Conservation (phyloP, 441 rosid genomes). For the Corymbia citriodora region DNA sequence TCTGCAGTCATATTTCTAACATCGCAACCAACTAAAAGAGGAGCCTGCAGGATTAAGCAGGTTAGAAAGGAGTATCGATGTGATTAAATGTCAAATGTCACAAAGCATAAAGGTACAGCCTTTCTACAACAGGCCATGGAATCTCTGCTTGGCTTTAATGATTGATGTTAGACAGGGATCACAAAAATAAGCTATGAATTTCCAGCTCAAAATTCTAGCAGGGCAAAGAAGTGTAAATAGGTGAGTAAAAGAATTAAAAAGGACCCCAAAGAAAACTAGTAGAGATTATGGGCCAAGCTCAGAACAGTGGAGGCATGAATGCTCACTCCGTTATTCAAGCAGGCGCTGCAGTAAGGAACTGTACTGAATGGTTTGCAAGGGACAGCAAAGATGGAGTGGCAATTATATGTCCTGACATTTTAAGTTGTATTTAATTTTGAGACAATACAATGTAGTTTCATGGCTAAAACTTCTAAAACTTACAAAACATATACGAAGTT, state of each 20-base stretch:
- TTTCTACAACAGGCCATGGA: not conserved
- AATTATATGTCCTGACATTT: not conserved
- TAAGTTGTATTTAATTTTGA: not conserved
- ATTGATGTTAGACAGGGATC: not conserved
- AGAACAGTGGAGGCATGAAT: not conserved
- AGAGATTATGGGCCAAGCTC: not conserved
- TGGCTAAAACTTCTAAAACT: not conserved
- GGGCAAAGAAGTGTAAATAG: not conserved
- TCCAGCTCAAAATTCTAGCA: not conserved
- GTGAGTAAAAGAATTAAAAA: not conserved
- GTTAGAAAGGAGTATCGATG: not conserved
- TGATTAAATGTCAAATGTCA: not conserved
- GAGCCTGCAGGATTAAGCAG: conserved; percentile 54
- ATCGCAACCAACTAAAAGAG: conserved; percentile 91
- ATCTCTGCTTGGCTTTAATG: not conserved
- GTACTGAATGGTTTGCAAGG: not conserved
- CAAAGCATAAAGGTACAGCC: not conserved
- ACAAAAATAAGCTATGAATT: not conserved
- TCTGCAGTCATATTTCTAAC: conserved; percentile 78
- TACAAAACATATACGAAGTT: not conserved
- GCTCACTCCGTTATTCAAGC: not conserved
- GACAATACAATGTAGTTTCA: not conserved
- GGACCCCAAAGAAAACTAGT: not conserved
- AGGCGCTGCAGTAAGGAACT: not conserved
- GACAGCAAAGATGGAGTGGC: not conserved